phyloP scores from a whole-genome alignment of 345 rosid genomes.

The Hypericum perforatum region DNA sequence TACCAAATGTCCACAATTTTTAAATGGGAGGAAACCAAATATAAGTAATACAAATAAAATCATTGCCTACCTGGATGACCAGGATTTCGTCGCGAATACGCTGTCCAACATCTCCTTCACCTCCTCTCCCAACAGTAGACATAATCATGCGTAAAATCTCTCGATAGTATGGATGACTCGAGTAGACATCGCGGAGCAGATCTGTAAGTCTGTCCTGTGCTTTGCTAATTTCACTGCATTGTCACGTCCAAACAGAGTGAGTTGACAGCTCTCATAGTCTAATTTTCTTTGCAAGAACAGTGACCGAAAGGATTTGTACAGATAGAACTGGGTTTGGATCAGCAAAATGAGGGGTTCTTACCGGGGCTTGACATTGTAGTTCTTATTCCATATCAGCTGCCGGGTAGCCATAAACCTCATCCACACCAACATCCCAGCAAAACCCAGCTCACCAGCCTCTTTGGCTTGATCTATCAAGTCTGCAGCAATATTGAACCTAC shows the following conservation, averaged over 20 bases:
- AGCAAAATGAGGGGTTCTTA: conserved; percentile 7
- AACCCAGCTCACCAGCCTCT: conserved; percentile 28
- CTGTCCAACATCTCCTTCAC: conserved; percentile 39
- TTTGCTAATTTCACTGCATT: conserved; percentile 38
- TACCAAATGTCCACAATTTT: not conserved
- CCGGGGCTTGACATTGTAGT: conserved; percentile 43
- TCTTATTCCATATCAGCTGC: conserved; percentile 37
- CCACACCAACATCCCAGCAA: conserved; percentile 33
- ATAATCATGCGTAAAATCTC: conserved; percentile 33
- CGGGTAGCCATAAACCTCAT: conserved; percentile 35
- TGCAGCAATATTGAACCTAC: conserved; percentile 24
- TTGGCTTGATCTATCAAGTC: conserved; percentile 23
- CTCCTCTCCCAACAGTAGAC: conserved; percentile 37
- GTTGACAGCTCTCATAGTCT: conserved; percentile 8
- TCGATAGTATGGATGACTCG: conserved; percentile 23
- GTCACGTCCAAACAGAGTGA: not conserved
- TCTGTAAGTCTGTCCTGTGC: conserved; percentile 35
- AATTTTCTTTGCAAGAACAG: not conserved
- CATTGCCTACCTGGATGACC: conserved; percentile 25
- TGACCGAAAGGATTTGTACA: not conserved
- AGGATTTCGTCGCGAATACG: conserved; percentile 39
- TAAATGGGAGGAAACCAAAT: not conserved
- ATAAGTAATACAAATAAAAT: not conserved
- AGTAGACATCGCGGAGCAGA: conserved; percentile 24
- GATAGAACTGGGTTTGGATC: not conserved